phyloP scores from a whole-genome alignment of 805 yeast genomes.

The Candida multigemmis region DNA sequence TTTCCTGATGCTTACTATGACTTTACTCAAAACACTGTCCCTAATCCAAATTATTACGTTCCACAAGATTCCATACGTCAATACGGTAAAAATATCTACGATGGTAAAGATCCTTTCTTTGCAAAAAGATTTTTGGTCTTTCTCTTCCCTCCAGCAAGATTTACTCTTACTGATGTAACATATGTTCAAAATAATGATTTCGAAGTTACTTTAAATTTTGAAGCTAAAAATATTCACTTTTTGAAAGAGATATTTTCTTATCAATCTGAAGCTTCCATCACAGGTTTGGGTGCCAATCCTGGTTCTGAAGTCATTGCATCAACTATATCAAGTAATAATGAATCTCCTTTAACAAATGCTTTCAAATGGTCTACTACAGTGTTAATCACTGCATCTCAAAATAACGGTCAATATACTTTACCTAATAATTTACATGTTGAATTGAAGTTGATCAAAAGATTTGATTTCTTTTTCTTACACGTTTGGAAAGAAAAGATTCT shows the following conservation, averaged over 20 bases:
- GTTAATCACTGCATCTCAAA: slow-evolving; percentile 9
- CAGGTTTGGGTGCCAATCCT: slow-evolving; percentile 7
- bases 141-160: slow-evolving; percentile 12
- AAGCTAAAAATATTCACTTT: slow-evolving; percentile 11
- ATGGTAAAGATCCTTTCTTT: neutral
- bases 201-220: slow-evolving; percentile 13
- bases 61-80: neutral
- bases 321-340: slow-evolving; percentile 5
- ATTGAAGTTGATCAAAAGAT: slow-evolving; percentile 5
- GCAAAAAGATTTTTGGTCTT: slow-evolving; percentile 3
- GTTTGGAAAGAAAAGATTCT: slow-evolving; percentile 1
- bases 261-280: slow-evolving; percentile 7
- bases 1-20: no score
- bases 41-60: neutral
- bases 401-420: slow-evolving; percentile 12
- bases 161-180: slow-evolving; percentile 14
- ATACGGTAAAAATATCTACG: neutral
- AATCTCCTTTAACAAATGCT: slow-evolving; percentile 6
- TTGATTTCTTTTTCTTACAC: slow-evolving; percentile 5
- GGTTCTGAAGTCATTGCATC: slow-evolving; percentile 13
- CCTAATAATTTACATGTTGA: slow-evolving; percentile 12
- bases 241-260: slow-evolving; percentile 3
- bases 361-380: slow-evolving; percentile 14
- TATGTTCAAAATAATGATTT: slow-evolving; percentile 9
- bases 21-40: slow-evolving; percentile 1